Evolutionary conservation across 345 rosid species (phyloP), one percentile per base, ranked within the genome.

Genomic region (Adansonia digitata): DNA sequence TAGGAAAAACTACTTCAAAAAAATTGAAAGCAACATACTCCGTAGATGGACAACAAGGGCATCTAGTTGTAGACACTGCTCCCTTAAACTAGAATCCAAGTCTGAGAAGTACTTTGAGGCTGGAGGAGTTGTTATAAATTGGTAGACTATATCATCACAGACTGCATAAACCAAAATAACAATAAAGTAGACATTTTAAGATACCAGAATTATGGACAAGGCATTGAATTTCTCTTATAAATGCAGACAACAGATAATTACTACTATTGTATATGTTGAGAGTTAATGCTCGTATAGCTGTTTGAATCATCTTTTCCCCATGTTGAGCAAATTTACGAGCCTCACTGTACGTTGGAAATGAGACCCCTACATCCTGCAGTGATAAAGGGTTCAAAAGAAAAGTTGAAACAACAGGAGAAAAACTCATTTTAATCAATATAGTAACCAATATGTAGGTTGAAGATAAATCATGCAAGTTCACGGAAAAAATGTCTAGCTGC

Each of bases 251-350:
- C 5, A 48, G 64, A 67, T 46, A 37, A 37, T 52, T 84, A 29
- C 14, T 48, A 90, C 92, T 90, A 74, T 88, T 84, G 57, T 82
- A 90, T 67, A 88, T 81, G 60, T 81, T 86, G 78, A 90, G 94
- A 51, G 86, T 83, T 74, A 90, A 84, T 78, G 92, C 94, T 62
- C 86, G 92, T 72, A 90, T 85, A 82, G 91, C 94, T 55, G 88
- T 85, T 84, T 84, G 92, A 69, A 90, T 88, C 94, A 90, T 90
- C 85, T 86, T 90, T 83, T 88, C 94, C 75, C 86, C 85, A 76
- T 84, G 86, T 66, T 81, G 85, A 67, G 88, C 82, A 87, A 90
- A 88, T 83, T 88, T 90, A 74, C 88, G 87, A 57, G 92, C 89
- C 74, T 84, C 92, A 65, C 72, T 81, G 51, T 88, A 90, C 68